A percentile compares a stretch with the other conserved stretches of the same genome.
phyloP scores from a whole-genome alignment of 257 asterid genomes.

The Hygrophila difformis region DNA sequence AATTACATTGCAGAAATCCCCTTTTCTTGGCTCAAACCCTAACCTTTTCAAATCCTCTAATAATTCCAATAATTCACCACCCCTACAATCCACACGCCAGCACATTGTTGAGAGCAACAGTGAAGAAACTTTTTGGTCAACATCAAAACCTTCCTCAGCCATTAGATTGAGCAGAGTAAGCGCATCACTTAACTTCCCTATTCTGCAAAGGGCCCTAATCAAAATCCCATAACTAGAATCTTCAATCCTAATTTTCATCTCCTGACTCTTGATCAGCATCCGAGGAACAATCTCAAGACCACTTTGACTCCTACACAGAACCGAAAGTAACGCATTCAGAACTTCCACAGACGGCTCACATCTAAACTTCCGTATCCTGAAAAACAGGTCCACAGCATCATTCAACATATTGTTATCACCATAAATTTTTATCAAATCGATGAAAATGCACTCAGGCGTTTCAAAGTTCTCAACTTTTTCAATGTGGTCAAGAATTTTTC shows the following conservation, averaged over 20 bases:
- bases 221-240: constrained; percentile 48
- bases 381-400: constrained; percentile 52
- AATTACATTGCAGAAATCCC: constrained; percentile 43
- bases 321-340: constrained; percentile 44
- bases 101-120: constrained; percentile 44
- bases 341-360: constrained; percentile 43
- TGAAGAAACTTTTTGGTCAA: constrained; percentile 42
- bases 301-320: constrained; percentile 34
- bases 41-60: constrained; percentile 32
- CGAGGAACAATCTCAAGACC: constrained; percentile 40
- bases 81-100: constrained; percentile 15
- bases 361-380: constrained; percentile 43
- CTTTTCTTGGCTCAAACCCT: constrained; percentile 36
- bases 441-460: constrained; percentile 44
- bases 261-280: constrained; percentile 32
- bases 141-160: constrained; percentile 42
- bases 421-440: constrained; percentile 51
- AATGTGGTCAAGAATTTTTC: constrained; percentile 39
- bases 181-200: constrained; percentile 35
- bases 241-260: constrained; percentile 47
- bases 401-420: constrained; percentile 34
- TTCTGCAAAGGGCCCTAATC: constrained; percentile 54
- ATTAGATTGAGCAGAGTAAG: constrained; percentile 35
- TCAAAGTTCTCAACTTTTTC: constrained; percentile 37
- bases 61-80: constrained; percentile 30